phyloP scores from a whole-genome alignment of 164 flowering plant genomes.

The Sedum album region DNA sequence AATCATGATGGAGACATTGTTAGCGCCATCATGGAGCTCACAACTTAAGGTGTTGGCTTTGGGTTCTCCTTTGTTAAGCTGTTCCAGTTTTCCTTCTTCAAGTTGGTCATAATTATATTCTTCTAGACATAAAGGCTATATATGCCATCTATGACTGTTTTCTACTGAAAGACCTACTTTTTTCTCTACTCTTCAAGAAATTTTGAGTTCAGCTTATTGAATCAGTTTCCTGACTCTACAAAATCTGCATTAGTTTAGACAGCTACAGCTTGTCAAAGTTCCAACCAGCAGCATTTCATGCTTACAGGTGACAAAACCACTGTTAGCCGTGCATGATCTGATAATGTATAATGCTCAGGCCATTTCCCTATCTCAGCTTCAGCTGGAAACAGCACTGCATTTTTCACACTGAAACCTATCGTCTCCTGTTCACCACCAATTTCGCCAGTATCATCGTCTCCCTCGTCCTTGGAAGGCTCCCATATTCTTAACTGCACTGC shows the following conservation, averaged over 20 bases:
- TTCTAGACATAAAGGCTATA: neutral
- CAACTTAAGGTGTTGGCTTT: constrained; percentile 26
- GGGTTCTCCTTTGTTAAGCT: neutral
- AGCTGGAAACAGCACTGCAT: constrained; percentile 87
- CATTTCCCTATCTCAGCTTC: too few species aligned
- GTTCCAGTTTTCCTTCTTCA: neutral
- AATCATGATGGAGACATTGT: constrained; percentile 71
- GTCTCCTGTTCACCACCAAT: constrained; percentile 28
- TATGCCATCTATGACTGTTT: neutral
- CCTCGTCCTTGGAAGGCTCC: constrained; percentile 42
- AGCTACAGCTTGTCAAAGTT: too few species aligned
- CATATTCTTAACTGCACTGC: constrained; percentile 65
- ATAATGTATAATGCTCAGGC: too few species aligned
- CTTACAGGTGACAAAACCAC: neutral
- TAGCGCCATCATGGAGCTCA: constrained; percentile 92
- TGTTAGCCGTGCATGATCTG: constrained; percentile 70
- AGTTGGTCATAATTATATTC: neutral
- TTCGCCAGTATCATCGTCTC: constrained; percentile 21
- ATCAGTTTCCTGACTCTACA: too few species aligned
- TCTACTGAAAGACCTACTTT: neutral
- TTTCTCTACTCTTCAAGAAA: too few species aligned
- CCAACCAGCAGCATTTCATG: neutral
- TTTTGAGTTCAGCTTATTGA: neutral
- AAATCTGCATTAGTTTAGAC: too few species aligned
- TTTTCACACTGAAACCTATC: constrained; percentile 72